Evolutionary conservation across 2,329 filamentous ascomycete genomes (phyloP).

Genomic region (Sclerotinia glacialis): DNA sequence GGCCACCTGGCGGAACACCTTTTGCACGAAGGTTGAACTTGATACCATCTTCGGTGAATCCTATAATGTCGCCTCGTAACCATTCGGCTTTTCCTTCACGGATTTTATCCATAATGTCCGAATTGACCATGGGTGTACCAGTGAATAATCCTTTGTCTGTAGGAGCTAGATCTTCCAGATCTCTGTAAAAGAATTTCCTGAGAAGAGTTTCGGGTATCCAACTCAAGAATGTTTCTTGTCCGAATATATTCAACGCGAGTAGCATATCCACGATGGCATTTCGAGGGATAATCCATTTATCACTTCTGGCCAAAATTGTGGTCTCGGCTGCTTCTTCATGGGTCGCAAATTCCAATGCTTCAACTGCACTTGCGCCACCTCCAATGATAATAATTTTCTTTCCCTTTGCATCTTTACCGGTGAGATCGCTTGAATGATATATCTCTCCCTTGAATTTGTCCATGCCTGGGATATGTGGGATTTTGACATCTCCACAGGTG

Average conservation of each 20-base stretch:
- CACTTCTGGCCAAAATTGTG: conserved; percentile 70
- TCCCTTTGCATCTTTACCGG: conserved; percentile 67
- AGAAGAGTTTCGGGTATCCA: conserved; percentile 77
- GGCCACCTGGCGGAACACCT: conserved; percentile 73
- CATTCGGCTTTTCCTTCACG: conserved; percentile 70
- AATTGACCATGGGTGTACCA: conserved; percentile 85
- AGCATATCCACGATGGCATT: conserved; percentile 72
- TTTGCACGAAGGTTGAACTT: conserved; percentile 67
- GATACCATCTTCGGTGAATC: conserved; percentile 62
- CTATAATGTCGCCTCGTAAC: conserved; percentile 76
- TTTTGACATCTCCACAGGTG: conserved; percentile 75
- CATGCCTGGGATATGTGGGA: conserved; percentile 67
- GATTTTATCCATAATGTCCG: conserved; percentile 73
- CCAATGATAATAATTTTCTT: conserved; percentile 77
- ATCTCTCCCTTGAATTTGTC: conserved; percentile 69
- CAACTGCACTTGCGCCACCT: conserved; percentile 76
- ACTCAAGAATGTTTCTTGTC: conserved; percentile 70
- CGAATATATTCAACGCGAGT: conserved; percentile 74
- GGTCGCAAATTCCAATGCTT: conserved; percentile 77
- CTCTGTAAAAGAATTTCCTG: conserved; percentile 77
- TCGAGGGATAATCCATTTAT: conserved; percentile 85
- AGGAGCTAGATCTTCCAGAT: conserved; percentile 71
- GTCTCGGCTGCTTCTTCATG: conserved; percentile 64
- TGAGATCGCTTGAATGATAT: conserved; percentile 72
- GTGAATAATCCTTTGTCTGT: conserved; percentile 71